Conservation (phyloP, 106 monocot genomes). For the Dioscorea zingiberensis region DNA sequence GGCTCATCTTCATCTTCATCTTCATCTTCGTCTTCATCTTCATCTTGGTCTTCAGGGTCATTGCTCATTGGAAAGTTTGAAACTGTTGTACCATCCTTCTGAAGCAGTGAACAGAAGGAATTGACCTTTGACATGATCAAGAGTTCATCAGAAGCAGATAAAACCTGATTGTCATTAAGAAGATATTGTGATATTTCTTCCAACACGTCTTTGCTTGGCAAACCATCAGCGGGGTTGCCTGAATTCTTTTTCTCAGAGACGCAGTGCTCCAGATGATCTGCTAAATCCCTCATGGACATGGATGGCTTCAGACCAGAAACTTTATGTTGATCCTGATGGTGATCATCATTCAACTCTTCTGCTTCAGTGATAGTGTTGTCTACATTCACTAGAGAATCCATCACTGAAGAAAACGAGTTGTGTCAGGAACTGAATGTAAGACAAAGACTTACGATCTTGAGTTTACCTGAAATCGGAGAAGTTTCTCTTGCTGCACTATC, state of each 20-base stretch:
- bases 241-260: slow-evolving; percentile 55
- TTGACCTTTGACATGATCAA: slow-evolving; percentile 70
- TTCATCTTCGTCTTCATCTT: too few species aligned
- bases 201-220: slow-evolving; percentile 38
- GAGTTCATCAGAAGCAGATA: slow-evolving; percentile 50
- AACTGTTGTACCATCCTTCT: slow-evolving; percentile 29
- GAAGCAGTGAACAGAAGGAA: slow-evolving; percentile 72
- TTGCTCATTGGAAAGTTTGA: slow-evolving; percentile 16
- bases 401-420: background rate
- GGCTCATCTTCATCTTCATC: background rate
- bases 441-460: background rate
- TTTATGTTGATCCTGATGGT: slow-evolving; percentile 40
- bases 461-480: slow-evolving; percentile 64
- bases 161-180: slow-evolving; percentile 53
- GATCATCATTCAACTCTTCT: slow-evolving; percentile 13
- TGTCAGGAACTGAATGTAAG: slow-evolving; percentile 17
- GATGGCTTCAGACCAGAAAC: slow-evolving; percentile 61
- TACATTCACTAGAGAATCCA: background rate
- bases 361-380: slow-evolving; percentile 9
- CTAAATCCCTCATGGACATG: slow-evolving; percentile 78
- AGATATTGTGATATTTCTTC: slow-evolving; percentile 58
- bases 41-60: slow-evolving; percentile 1
- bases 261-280: slow-evolving; percentile 71
- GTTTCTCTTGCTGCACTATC: slow-evolving; percentile 19
- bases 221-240: slow-evolving; percentile 18